Percentiles rank a stretch among this genome's conserved stretches.
Evolutionary conservation across 2,329 filamentous ascomycete genomes (phyloP).

Genomic region (Alternaria burnsii): DNA sequence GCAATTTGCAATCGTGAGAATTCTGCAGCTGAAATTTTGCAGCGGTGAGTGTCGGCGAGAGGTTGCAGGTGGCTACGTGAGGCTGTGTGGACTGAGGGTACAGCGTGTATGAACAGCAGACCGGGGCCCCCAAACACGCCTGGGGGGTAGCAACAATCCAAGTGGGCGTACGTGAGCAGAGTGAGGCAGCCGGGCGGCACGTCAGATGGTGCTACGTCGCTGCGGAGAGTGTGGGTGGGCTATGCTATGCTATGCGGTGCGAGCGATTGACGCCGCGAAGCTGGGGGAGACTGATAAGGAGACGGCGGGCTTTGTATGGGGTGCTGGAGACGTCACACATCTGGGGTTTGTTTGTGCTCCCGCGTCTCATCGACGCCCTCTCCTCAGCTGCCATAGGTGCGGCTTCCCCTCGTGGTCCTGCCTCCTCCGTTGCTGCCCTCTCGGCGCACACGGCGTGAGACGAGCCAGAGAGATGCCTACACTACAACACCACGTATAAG

Average conservation of each 20-base stretch:
- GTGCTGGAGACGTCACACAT: constrained; percentile 20
- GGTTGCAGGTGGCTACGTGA: constrained; percentile 27
- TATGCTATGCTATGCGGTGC: constrained; percentile 13
- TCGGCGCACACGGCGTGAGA: constrained; percentile 16
- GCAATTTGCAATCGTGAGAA: constrained; percentile 25
- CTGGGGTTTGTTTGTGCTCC: constrained; percentile 20
- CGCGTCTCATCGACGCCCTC: constrained; percentile 3
- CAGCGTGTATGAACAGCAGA: constrained; percentile 19
- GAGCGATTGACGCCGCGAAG: constrained; percentile 12
- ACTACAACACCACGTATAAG: constrained; percentile 1
- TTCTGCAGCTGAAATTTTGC: constrained; percentile 32
- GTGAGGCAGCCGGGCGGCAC: constrained; percentile 21
- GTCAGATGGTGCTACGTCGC: constrained; percentile 24
- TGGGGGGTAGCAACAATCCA: constrained; percentile 5
- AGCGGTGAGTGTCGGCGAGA: constrained; percentile 37
- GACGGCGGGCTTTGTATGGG: constrained; percentile 16
- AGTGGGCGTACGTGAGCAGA: constrained; percentile 20
- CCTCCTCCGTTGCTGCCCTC: constrained; percentile 10
- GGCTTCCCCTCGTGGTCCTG: constrained; percentile 2
- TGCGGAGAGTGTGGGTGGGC: constrained; percentile 7
- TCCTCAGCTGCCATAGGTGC: constrained; percentile 8
- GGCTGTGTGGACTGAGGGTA: constrained; percentile 26
- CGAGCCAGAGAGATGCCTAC: constrained; percentile 3
- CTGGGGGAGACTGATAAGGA: constrained; percentile 17
- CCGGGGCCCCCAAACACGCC: constrained; percentile 18